These are phyloP conservation scores for Amphicarpaea edgeworthii DNA, from an alignment of 306 rosid genomes.

Conservation along the genomic window DNA sequence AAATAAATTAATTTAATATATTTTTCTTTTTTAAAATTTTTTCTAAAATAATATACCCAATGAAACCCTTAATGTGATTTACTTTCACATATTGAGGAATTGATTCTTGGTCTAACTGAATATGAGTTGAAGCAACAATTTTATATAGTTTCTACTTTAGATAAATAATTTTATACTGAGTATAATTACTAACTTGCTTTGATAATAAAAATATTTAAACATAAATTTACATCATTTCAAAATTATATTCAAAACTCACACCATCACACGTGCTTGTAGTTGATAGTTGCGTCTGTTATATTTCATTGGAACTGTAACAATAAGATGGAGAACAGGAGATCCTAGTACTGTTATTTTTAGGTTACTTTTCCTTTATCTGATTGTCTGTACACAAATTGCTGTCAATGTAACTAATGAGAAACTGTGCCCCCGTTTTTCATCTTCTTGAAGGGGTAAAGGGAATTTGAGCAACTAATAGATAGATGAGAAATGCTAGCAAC, in stretches of 20 bases:
- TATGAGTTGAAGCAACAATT: no score
- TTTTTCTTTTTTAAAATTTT: no score
- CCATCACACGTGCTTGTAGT: not conserved
- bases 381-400: not conserved
- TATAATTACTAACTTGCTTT: no score
- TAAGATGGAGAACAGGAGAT: not conserved
- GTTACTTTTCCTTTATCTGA: conserved; percentile 16
- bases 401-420: conserved; percentile 2
- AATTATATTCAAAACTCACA: not conserved
- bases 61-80: no score
- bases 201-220: not conserved
- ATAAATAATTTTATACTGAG: no score
- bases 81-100: no score
- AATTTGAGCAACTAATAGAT: not conserved
- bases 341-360: not conserved
- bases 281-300: conserved; percentile 46
- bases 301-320: conserved; percentile 22
- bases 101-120: no score
- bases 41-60: no score
- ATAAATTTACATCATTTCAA: not conserved
- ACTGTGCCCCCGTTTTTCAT: not conserved
- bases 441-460: not conserved
- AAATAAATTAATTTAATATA: no score
- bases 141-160: no score
- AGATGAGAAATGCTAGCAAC: not conserved